A percentile compares a stretch with the other conserved stretches of the same genome.
Conservation (phyloP, 768 basidiomycete genomes). For the Coprinopsis marcescibilis region DNA sequence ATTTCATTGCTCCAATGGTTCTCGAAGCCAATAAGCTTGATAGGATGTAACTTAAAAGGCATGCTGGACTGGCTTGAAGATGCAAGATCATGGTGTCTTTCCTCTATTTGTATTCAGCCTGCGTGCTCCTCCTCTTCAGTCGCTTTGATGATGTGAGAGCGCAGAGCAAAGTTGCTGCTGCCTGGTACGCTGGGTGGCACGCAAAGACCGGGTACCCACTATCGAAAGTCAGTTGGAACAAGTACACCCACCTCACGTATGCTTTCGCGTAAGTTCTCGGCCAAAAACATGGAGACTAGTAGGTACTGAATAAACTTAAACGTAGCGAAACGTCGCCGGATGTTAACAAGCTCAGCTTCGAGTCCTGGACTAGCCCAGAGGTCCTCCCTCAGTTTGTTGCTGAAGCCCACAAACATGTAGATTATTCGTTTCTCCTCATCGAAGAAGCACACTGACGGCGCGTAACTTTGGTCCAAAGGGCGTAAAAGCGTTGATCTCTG, state of each 20-base stretch:
- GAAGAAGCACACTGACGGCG: neutral
- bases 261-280: slow-evolving; percentile 57
- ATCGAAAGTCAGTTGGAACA: slow-evolving; percentile 53
- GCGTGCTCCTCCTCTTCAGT: neutral
- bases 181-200: slow-evolving; percentile 73
- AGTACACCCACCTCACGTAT: slow-evolving; percentile 65
- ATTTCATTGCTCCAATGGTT: no score
- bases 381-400: slow-evolving; percentile 54
- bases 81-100: neutral
- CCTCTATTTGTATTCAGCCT: neutral
- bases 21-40: neutral
- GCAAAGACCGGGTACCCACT: slow-evolving; percentile 41
- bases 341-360: slow-evolving; percentile 27
- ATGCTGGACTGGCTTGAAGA: no score
- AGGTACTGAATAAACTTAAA: neutral
- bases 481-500: slow-evolving; percentile 51
- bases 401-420: slow-evolving; percentile 37
- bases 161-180: slow-evolving; percentile 34
- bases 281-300: neutral
- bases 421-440: slow-evolving; percentile 7
- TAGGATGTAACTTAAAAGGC: neutral
- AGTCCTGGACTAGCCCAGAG: slow-evolving; percentile 34
- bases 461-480: slow-evolving; percentile 31
- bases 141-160: neutral
- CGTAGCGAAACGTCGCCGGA: slow-evolving; percentile 18